These are phyloP conservation scores for Phaseolus coccineus DNA, from an alignment of 331 rosid genomes.

Conservation along the genomic window DNA sequence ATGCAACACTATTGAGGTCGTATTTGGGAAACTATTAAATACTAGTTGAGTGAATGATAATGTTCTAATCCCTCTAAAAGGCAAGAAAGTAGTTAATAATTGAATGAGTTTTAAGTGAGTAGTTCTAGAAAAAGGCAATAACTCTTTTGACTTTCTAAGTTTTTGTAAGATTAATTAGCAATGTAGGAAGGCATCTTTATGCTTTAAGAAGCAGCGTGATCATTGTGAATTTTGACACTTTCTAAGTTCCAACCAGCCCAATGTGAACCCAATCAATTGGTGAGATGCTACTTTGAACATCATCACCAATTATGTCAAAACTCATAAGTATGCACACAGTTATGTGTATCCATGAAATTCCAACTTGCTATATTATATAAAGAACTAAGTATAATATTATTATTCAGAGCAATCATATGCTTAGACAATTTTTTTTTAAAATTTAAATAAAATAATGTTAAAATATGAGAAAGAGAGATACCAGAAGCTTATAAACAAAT, in stretches of 20 bases:
- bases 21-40: not conserved
- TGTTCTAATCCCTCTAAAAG: not conserved
- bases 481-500: too few species aligned
- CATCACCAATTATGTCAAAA: not conserved
- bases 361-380: too few species aligned
- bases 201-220: conserved; percentile 25
- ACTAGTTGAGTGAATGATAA: not conserved
- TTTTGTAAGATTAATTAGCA: not conserved
- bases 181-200: not conserved
- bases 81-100: not conserved
- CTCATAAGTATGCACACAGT: not conserved
- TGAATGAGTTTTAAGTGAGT: not conserved
- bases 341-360: not conserved
- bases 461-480: too few species aligned
- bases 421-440: not conserved
- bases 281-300: conserved; percentile 35
- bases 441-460: too few species aligned
- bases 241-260: not conserved
- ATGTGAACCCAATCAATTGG: conserved; percentile 36
- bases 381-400: too few species aligned
- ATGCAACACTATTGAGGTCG: not conserved
- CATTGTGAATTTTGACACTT: conserved; percentile 38
- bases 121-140: conserved; percentile 32
- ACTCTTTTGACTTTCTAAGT: conserved; percentile 31
- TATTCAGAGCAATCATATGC: too few species aligned